A percentile compares a stretch with the other conserved stretches of the same genome.
phyloP scores from a whole-genome alignment of 2,329 filamentous ascomycete genomes.

The Phialemonium atrogriseum region DNA sequence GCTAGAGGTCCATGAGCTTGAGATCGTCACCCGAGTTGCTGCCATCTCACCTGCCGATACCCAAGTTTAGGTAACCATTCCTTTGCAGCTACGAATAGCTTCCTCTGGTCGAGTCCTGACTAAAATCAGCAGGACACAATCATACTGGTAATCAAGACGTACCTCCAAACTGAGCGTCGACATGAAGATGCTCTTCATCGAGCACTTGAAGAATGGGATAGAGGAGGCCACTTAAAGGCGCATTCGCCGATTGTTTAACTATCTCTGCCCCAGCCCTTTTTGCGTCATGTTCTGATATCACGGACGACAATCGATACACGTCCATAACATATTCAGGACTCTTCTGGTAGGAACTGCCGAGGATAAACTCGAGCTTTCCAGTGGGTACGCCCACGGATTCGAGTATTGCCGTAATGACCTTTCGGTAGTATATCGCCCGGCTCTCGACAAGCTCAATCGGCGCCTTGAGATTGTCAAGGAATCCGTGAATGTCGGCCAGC shows the following conservation, averaged over 20 bases:
- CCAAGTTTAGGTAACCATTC: conserved; percentile 81
- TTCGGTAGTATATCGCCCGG: conserved; percentile 77
- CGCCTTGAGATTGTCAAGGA: conserved; percentile 77
- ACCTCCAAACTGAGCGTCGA: conserved; percentile 83
- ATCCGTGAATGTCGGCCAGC: conserved; percentile 67
- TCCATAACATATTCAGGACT: conserved; percentile 61
- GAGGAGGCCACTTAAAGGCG: no score
- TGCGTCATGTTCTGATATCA: no score
- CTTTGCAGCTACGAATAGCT: conserved; percentile 78
- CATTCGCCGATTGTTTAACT: no score
- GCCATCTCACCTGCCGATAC: no score
- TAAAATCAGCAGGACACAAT: neutral
- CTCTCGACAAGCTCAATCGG: conserved; percentile 79
- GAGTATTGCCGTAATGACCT: conserved; percentile 65
- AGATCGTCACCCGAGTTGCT: no score
- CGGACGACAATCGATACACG: no score
- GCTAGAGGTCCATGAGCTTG: no score
- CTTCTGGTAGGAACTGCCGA: conserved; percentile 77
- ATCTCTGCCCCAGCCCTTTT: no score
- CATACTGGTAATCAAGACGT: no score
- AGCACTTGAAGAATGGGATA: no score
- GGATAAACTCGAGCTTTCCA: conserved; percentile 72
- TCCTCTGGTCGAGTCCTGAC: conserved; percentile 62
- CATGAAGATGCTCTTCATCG: conserved; percentile 81
- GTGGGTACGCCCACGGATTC: conserved; percentile 70